Base-by-base conservation (phyloP, 176 grass and related monocot genomes). In the Cocos nucifera region DNA sequence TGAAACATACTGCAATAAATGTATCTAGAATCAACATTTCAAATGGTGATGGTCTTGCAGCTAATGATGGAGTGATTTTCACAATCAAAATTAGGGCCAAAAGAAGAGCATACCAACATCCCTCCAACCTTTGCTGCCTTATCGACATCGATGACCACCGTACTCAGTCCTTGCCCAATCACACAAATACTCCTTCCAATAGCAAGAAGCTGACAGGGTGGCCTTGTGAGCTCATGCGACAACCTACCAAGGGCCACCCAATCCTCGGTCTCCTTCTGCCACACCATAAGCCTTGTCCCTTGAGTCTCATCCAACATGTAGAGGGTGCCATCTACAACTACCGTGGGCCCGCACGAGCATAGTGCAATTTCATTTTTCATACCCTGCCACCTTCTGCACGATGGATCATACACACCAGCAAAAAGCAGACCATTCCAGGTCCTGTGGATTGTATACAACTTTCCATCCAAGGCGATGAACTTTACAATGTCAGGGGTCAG, bases 41-140 rank as follows among this genome's bases (percentile, higher is more conserved):
- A 95, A 20, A 95, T 84, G 56, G 80, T 77, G 56, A 95, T 90
- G 54, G 85, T 67, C 17, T 65, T 62, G 69, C 80, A 90, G 25
- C 77, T 90, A 69, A 84, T 80, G 0, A 80, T 63, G 3, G 53
- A 17, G 16, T 82, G 19, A 32, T 84, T 12, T 14, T 2, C 24
- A 73, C 2, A 81, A 23, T 82, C 83, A 10, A 78, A 49, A 63
- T 63, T 58, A 0, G 83, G 77, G 0, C 48, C 58, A 0, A 65
- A 14, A 0, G 86, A 90, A 12, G 61, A 56, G 15, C 80, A 76
- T 0, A 84, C 66, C 32, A 90, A 61, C 48, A 87, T 19, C 3
- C 83, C 70, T 16, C 14, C 19, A 6, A 67, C 77, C 21, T 63
- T 81, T 50, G 63, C 65, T 0, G 75, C 82, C n/a, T 29, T 75